Evolutionary conservation across 257 asterid species (phyloP), one percentile per base, ranked within the genome.

Genomic region (Capsicum baccatum): DNA sequence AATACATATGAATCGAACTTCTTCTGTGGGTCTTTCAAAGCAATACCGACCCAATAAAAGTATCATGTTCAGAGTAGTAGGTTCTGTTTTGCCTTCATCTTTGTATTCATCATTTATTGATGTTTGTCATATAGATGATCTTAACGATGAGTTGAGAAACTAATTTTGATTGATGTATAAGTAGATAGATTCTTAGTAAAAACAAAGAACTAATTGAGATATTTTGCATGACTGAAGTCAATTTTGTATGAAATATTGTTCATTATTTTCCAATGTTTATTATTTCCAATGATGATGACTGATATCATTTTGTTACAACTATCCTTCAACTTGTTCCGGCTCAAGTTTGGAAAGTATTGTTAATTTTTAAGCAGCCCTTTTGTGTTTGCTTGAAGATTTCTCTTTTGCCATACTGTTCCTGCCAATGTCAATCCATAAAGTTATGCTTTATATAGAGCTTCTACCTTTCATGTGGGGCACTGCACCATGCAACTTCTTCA

Each of bases 41-140:
- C 44, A 12, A 21, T 4, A 50, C 42, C 19, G 62, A 48, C 60
- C 80, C 60, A 6, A 74, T 37, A 74, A 74, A 21, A 8, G 44
- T 60, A 74, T 44, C 44, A 74, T 74, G 5, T 21, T 26, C 60
- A 48, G 80, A 48, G 60, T 74, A 11, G 60, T n/a, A n/a, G 80
- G 57, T 44, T 57, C 44, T 70, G 57, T 10, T 74, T 19, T 13
- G 9, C 16, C 50, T 74, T 47, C 62, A 44, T 74, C 47, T 47
- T 48, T 21, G 81, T 50, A 74, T 74, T 16, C 80, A 69, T 17
- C 81, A 74, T 50, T 13, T 74, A 50, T 14, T 50, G 52, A 0
- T 47, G 10, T 73, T 7, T 48, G 19, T 12, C n/a, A 26, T 21
- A 9, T 64, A 33, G n/a, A 2, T 66, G 66, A 66, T 66, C 73